Conservation (phyloP, 2,329 filamentous ascomycete genomes). For the Cyclaneusma minus region DNA sequence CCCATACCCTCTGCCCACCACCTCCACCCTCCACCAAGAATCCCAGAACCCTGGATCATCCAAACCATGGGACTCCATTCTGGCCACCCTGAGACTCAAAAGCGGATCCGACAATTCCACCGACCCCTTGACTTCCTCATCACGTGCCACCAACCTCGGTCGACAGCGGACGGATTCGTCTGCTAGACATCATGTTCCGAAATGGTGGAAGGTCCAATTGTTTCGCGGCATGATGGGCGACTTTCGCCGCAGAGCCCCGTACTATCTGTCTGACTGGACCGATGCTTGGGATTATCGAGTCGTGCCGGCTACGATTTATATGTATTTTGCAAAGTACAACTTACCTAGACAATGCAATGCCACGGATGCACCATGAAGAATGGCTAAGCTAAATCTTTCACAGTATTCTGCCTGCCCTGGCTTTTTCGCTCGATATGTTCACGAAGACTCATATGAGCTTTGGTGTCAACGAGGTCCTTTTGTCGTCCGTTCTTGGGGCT, state of each 20-base stretch:
- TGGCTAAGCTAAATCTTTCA: conserved; percentile 5
- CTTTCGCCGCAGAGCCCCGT: conserved; percentile 57
- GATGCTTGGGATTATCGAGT: conserved; percentile 89
- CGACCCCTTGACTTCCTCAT: too few species aligned
- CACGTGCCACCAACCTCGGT: too few species aligned
- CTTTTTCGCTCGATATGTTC: conserved; percentile 89
- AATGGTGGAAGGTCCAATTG: conserved; percentile 61
- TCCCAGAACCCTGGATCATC: too few species aligned
- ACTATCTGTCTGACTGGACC: conserved; percentile 66
- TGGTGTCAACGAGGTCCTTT: conserved; percentile 81
- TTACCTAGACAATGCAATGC: background rate
- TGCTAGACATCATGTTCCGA: too few species aligned
- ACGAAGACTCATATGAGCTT: conserved; percentile 72
- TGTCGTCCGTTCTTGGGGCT: conserved; percentile 68
- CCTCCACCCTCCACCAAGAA: too few species aligned
- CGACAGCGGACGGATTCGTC: conserved; percentile 2
- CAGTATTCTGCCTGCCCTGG: conserved; percentile 73
- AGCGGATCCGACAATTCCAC: too few species aligned
- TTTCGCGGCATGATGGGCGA: conserved; percentile 74
- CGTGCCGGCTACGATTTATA: conserved; percentile 74
- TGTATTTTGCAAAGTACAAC: conserved; percentile 81
- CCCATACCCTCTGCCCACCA: too few species aligned
- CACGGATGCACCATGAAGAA: background rate
- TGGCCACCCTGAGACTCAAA: too few species aligned
- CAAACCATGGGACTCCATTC: too few species aligned